These are phyloP conservation scores for Penicillium sp. DNA, from an alignment of 2,329 filamentous ascomycete genomes.

Conservation along the genomic window DNA sequence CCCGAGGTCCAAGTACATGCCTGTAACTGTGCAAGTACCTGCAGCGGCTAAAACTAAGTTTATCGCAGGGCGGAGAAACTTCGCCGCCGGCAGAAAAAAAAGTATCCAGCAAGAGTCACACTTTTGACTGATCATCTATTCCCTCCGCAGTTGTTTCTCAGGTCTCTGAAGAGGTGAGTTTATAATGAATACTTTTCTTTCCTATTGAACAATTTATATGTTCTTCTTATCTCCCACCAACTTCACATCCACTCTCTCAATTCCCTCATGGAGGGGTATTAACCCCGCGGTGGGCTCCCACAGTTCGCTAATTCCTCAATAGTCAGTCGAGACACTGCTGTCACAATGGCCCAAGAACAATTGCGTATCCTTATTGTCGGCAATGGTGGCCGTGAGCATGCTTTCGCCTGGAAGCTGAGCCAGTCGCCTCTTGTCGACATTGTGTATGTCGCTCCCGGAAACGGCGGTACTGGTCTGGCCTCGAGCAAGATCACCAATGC, in stretches of 20 bases:
- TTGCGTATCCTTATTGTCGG: constrained; percentile 82
- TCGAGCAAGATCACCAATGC: constrained; percentile 70
- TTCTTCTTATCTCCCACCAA: neutral
- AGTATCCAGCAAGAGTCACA: constrained; percentile 12
- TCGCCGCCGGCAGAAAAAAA: constrained; percentile 28
- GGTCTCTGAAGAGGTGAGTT: constrained; percentile 24
- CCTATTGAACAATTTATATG: neutral
- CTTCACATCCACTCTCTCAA: neutral
- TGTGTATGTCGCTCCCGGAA: constrained; percentile 71
- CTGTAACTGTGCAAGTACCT: neutral
- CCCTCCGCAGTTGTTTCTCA: constrained; percentile 23
- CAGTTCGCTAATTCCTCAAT: constrained; percentile 12
- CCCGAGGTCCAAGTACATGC: neutral
- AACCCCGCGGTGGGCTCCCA: constrained; percentile 25
- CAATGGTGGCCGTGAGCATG: constrained; percentile 92
- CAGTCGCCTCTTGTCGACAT: constrained; percentile 76
- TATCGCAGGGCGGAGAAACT: constrained; percentile 21
- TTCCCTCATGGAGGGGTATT: constrained; percentile 4
- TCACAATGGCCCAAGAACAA: constrained; percentile 44
- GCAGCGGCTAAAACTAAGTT: constrained; percentile 3
- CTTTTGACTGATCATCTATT: constrained; percentile 9
- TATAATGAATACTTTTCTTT: neutral
- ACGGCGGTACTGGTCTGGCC: constrained; percentile 73
- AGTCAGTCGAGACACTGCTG: constrained; percentile 27
- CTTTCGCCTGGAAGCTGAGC: constrained; percentile 88